phyloP scores from a whole-genome alignment of 495 filamentous ascomycete species.

The Usnea hakonensis region DNA sequence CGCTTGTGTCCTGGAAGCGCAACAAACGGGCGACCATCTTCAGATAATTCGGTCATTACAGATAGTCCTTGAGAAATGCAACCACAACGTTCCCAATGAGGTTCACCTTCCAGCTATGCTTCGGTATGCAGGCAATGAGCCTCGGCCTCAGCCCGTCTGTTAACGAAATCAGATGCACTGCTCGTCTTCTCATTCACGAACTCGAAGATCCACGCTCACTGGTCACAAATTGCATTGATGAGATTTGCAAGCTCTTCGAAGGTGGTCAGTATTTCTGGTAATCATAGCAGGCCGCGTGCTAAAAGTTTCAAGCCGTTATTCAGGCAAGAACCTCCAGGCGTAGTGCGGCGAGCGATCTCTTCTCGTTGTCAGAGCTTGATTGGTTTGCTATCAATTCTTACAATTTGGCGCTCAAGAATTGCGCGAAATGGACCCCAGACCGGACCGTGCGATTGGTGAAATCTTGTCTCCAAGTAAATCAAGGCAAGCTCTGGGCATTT shows the following conservation, averaged over 20 bases:
- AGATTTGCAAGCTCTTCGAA: conserved; percentile 58
- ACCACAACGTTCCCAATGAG: conserved; percentile 40
- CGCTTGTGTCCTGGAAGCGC: conserved; percentile 69
- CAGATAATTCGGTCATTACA: conserved; percentile 52
- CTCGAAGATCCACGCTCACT: conserved; percentile 28
- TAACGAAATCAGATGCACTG: conserved; percentile 36
- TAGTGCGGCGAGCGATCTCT: conserved; percentile 30
- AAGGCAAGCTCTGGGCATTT: neutral
- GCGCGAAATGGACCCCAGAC: conserved; percentile 45
- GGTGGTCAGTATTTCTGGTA: conserved; percentile 38
- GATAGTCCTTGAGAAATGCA: conserved; percentile 48
- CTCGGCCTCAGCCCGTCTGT: neutral
- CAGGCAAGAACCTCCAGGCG: conserved; percentile 37
- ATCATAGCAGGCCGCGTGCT: neutral
- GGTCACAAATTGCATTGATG: conserved; percentile 29
- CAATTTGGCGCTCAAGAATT: conserved; percentile 59
- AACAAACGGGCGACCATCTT: conserved; percentile 51
- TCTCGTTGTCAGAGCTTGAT: conserved; percentile 57
- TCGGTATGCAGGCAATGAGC: conserved; percentile 30
- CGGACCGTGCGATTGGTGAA: conserved; percentile 49
- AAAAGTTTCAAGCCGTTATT: conserved; percentile 33
- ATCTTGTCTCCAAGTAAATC: conserved; percentile 44
- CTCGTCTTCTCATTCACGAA: conserved; percentile 51
- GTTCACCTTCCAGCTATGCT: conserved; percentile 62
- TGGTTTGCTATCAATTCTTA: conserved; percentile 79